Evolutionary conservation across 805 yeast species (phyloP), one percentile per base, ranked within the genome.

Genomic region (Nakazawaea holstii): DNA sequence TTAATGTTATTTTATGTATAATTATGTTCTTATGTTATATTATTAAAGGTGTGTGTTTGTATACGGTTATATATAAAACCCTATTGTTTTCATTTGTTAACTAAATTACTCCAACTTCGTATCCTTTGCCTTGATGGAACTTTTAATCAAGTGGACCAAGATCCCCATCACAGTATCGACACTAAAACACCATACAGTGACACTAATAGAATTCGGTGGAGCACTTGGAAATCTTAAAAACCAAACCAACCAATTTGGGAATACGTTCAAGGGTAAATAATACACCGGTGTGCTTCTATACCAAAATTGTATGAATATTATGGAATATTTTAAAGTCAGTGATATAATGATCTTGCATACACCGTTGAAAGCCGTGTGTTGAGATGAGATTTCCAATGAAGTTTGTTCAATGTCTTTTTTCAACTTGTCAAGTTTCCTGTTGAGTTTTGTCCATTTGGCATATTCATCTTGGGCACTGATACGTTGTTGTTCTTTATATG

Each of bases 401-500:
- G 77, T 54, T 8, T 55, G 49, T 14, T 71, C 74, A 38, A 84
- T 67, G 50, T 85, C 80, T 13, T 64, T 69, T 39, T 73, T 70
- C 43, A 87, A 58, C 50, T 76, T 73, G 53, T 84, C 90, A 49
- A 74, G 67, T 55, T 74, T 76, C 42, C 99, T 76, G 58, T 89
- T 91, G 52, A 91, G 72, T 62, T 89, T 89, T 1, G 97, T 95
- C 98, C 98, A 94, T 58, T 79, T 83, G 28, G 97, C 97, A 63
- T 92, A 94, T 58, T 94, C 82, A 61, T 94, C 97, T 64, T 92
- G 97, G 1, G 97, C 92, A 47, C 88, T 79, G 8, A 90, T 77
- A 2, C 72, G 52, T 29, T 78, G 69, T 51, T 89, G 76, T 55
- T 82, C 79, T 11, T 67, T 70, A 54, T 76, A 70, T 20, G 80